phyloP scores from a whole-genome alignment of 495 filamentous ascomycete species.

The Penicillium atrosanguineum region DNA sequence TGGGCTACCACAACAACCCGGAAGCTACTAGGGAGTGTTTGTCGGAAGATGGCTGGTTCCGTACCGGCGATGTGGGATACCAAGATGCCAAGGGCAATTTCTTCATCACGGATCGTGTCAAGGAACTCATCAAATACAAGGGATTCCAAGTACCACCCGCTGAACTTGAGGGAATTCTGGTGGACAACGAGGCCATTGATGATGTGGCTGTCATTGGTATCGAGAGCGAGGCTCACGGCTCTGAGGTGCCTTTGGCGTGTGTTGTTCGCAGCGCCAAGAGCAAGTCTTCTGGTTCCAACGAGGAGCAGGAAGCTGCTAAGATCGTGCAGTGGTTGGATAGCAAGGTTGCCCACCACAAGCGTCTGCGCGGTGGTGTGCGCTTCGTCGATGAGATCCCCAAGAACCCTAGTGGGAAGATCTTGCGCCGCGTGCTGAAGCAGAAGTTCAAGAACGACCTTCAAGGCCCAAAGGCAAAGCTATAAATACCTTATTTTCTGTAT shows the following conservation, averaged over 20 bases:
- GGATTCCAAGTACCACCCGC: slow-evolving; percentile 88
- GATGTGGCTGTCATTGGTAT: slow-evolving; percentile 86
- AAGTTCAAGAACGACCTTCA: slow-evolving; percentile 47
- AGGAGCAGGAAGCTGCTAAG: slow-evolving; percentile 56
- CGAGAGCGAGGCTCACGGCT: slow-evolving; percentile 64
- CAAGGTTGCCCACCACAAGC: slow-evolving; percentile 70
- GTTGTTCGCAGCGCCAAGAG: slow-evolving; percentile 57
- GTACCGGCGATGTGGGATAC: slow-evolving; percentile 65
- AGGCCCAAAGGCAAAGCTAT: slow-evolving; percentile 43
- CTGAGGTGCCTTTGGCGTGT: slow-evolving; percentile 83
- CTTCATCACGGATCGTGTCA: slow-evolving; percentile 79
- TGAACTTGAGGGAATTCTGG: slow-evolving; percentile 78
- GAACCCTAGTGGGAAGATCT: slow-evolving; percentile 82
- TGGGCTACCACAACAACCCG: slow-evolving; percentile 71
- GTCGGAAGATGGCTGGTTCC: slow-evolving; percentile 58
- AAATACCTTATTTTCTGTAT: slow-evolving; percentile 8
- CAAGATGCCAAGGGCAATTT: slow-evolving; percentile 60
- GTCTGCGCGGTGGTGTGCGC: slow-evolving; percentile 73
- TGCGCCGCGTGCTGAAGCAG: slow-evolving; percentile 67
- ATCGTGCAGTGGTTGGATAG: slow-evolving; percentile 61
- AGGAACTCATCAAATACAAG: slow-evolving; percentile 88
- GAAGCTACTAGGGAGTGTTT: slow-evolving; percentile 66
- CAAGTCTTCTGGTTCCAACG: slow-evolving; percentile 50
- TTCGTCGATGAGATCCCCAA: slow-evolving; percentile 86
- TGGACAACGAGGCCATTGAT: slow-evolving; percentile 67